Base-by-base conservation (phyloP, 257 asterid species). In the Nicotiana obtusifolia region DNA sequence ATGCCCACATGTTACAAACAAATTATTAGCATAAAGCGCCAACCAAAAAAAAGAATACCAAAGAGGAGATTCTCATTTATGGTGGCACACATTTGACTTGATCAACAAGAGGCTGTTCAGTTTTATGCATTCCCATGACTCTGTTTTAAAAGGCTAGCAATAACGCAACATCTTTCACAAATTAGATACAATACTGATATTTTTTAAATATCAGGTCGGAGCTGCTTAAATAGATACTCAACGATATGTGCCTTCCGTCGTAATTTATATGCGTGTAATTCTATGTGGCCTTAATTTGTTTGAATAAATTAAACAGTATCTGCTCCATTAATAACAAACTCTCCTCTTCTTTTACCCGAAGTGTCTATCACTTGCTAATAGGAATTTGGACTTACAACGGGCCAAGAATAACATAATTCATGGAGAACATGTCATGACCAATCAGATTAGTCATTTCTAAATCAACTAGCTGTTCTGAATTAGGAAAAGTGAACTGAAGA, bases 11-110 rank as follows among this genome's bases (percentile, higher is more conserved):
- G 22, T 14, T 73, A 44, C 37, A 71, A 41, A 44, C 14, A 52
- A 49, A 49, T 11, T 49, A 49, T 69, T 69, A 69, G 84, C 56
- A 64, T 69, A 66, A 78, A 35, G 24, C 76, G 10, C 56, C 67
- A 68, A 15, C 1, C 5, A 61, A 78, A 26, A 33, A 19, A 35
- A 3, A 10, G 3, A 49, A 49, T 8, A 3, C 1, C 4, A 41
- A n/a, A 69, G n/a, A 41, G 13, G 33, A 37, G 26, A 69, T 37
- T 19, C 33, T 69, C 44, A 56, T 19, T 56, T 56, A 41, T 11
- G 13, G 56, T 11, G 52, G 15, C 35, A 44, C 35, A 44, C 11
- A 57, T 44, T 71, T 44, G 60, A 71, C 31, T 69, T 71, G 35
- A 71, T 47, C 33, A 0, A 69, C 57, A 69, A 0, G 33, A 69